Evolutionary conservation across 2,329 filamentous ascomycete genomes (phyloP), one percentile per base, ranked within the genome.

Genomic region (Trichoderma sp.): DNA sequence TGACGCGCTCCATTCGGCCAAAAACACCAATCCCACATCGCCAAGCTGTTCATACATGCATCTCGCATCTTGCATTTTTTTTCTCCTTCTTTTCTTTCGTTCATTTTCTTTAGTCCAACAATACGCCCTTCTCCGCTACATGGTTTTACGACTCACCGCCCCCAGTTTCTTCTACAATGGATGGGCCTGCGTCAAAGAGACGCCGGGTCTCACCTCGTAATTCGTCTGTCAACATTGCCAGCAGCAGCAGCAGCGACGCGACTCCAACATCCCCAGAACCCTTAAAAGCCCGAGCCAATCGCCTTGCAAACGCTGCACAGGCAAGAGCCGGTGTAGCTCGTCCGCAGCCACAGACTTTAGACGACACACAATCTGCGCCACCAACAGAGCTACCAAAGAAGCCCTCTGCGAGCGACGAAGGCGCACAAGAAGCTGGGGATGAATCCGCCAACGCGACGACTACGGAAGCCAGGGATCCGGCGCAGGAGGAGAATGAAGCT

Each of bases 291-390:
- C 43, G 78, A 75, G 71, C 79, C 36, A 76, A 76, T 61, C 85
- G 85, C 1, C 85, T 87, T 1, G 91, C 90, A 1, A 92, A 90
- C 77, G 88, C 88, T 68, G 91, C 90, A n/a, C 90, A 91, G 0
- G 92, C 90, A 0, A 88, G 85, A 77, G 85, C 90, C 13, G 92
- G 89, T 75, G 80, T 92, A 15, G 84, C 89, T 71, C 86, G 88
- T 74, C 86, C 88, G 62, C 88, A 91, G 73, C 88, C 90, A 0
- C 85, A 89, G 12, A 82, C 90, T 7, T 80, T 90, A 39, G 81
- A 53, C n/a, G 84, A 70, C 83, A 85, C 74, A 78, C 82, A 82
- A 76, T 81, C 82, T 70, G 77, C 81, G 75, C 75, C 82, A 75
- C 76, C 81, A 55, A 72, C 80, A 73, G 80, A 81, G 72, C 75